Evolutionary conservation across 495 filamentous ascomycete genomes (phyloP), one percentile per base, ranked within the genome.

Genomic region (Lichina pygmaea): DNA sequence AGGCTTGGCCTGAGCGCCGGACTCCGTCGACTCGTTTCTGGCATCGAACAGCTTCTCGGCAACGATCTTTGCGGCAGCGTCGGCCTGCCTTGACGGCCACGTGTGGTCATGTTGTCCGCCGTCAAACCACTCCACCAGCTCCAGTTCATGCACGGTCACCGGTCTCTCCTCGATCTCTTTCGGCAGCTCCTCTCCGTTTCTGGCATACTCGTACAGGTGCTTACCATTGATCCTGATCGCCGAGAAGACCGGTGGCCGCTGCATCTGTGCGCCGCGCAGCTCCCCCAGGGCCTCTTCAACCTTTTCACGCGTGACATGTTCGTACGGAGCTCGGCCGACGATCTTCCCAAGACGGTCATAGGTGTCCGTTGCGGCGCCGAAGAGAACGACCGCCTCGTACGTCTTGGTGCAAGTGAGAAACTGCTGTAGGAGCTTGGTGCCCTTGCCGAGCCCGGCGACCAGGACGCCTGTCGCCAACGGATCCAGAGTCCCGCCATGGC

Each of bases 401-500:
- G 71, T 74, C 63, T 99, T 99, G 24, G 79, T 91, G 61, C 89
- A 93, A 24, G 63, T 64, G 33, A 99, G 61, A 53, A 94, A 94
- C 11, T 68, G 55, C 44, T 70, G 62, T 4, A 99, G 67, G 6
- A 63, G 58, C 57, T 94, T 95, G 10, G 91, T 99, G 11, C 85
- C 91, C 45, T 71, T 73, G 15, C 85, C 86, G 8, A 94, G 70
- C 34, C 86, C 91, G 2, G 82, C 63, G 42, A 94, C 78, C 44
- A 99, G 66, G 9, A 99, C 82, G 24, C 89, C 89, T 1, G 82
- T 92, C 11, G 89, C 89, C 50, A 94, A 70, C 3, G 89, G 89
- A 53, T 99, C 89, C 5, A 99, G 68, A 0, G 89, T 99, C 33
- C 89, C 89, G 34, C 91, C 89, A 62, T 99, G 89, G 15, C 89